Conservation (phyloP, 202 grass and related monocot species). For the Saccharum hybrid region DNA sequence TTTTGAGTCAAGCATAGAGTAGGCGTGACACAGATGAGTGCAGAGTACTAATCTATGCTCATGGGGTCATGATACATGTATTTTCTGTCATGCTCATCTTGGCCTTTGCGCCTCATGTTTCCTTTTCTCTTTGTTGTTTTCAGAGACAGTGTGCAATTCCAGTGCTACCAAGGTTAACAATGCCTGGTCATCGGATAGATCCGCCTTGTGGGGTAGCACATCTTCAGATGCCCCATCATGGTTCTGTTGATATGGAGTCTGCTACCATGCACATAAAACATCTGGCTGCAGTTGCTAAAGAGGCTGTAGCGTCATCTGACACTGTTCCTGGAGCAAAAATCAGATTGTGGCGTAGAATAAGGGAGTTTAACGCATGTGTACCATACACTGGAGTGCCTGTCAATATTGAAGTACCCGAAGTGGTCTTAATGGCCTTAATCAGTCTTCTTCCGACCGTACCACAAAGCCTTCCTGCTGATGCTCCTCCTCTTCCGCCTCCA, state of each 20-base stretch:
- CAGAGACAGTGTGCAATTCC: constrained; percentile 88
- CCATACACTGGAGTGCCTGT: constrained; percentile 80
- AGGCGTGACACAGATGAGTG: constrained; percentile 6
- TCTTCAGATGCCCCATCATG: constrained; percentile 59
- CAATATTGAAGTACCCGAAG: constrained; percentile 94
- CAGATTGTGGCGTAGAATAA: constrained; percentile 95
- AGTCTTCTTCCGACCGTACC: constrained; percentile 89
- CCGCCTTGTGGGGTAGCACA: constrained; percentile 73
- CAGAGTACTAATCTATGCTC: constrained; percentile 26
- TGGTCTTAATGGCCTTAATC: constrained; percentile 95
- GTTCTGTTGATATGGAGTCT: constrained; percentile 67
- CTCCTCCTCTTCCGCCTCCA: constrained; percentile 78
- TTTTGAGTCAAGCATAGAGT: constrained; percentile 20
- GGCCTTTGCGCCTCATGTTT: constrained; percentile 13
- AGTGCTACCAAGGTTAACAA: constrained; percentile 86
- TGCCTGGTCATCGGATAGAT: constrained; percentile 96
- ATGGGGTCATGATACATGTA: constrained; percentile 38
- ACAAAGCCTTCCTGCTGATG: constrained; percentile 70
- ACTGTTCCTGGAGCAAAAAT: constrained; percentile 90
- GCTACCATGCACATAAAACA: constrained; percentile 92
- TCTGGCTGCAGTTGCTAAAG: constrained; percentile 84
- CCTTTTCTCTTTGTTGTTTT: constrained; percentile 41
- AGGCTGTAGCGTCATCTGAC: constrained; percentile 84
- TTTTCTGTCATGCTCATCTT: constrained; percentile 36
- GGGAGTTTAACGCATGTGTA: constrained; percentile 97